Conservation (phyloP, 2,329 filamentous ascomycete genomes). For the Madurella mycetomatis region DNA sequence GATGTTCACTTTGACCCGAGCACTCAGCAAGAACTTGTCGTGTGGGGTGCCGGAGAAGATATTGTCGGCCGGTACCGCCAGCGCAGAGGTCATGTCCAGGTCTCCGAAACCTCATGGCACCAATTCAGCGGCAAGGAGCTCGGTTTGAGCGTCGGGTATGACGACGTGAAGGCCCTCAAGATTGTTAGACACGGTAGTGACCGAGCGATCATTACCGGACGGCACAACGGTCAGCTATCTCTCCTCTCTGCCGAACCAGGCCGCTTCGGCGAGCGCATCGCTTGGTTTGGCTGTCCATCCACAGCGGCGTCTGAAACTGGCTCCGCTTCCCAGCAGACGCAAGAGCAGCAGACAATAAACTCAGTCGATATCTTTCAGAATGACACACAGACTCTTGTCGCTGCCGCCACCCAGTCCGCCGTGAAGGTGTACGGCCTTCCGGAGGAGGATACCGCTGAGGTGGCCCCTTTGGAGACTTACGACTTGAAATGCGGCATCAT, state of each 20-base stretch:
- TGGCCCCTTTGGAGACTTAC: conserved; percentile 21
- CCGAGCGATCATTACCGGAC: conserved; percentile 41
- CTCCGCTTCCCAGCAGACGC: neutral
- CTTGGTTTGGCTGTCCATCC: conserved; percentile 26
- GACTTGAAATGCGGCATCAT: conserved; percentile 19
- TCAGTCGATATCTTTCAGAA: conserved; percentile 32
- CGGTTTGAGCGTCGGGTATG: conserved; percentile 42
- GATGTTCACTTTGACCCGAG: conserved; percentile 39
- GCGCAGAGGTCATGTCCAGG: conserved; percentile 18
- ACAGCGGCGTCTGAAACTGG: conserved; percentile 4
- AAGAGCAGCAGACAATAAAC: conserved; percentile 32
- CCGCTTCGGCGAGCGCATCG: conserved; percentile 31
- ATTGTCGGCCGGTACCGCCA: conserved; percentile 41
- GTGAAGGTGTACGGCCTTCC: conserved; percentile 34
- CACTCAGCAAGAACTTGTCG: conserved; percentile 42
- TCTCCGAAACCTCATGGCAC: conserved; percentile 32
- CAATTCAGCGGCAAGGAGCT: conserved; percentile 35
- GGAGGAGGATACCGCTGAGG: conserved; percentile 7
- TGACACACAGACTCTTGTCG: conserved; percentile 27
- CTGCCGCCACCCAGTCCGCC: conserved; percentile 33
- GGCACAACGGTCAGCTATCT: conserved; percentile 47
- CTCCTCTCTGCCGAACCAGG: conserved; percentile 39
- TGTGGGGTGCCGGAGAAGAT: conserved; percentile 50
- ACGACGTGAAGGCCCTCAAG: conserved; percentile 47
- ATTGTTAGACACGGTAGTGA: conserved; percentile 36